Base-by-base conservation (phyloP, 2,329 filamentous ascomycete species). In the Monilinia polystroma region DNA sequence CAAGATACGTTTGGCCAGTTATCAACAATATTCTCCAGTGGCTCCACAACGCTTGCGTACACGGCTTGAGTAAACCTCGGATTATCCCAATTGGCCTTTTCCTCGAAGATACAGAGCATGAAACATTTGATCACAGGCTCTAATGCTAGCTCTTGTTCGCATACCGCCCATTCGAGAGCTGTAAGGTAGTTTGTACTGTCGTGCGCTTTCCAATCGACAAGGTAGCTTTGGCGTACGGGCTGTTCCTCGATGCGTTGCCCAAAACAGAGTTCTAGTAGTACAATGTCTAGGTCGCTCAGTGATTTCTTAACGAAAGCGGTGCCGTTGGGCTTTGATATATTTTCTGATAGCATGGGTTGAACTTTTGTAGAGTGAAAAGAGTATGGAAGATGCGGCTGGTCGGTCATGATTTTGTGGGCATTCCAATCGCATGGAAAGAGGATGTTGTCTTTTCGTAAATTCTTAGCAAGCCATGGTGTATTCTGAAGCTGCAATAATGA, bases 251-350 rank as follows among this genome's bases (percentile, higher is more conserved):
- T 71, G 3, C 69, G 11, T 63, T 73, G 53, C 2, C 72, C 71
- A 43, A 71, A 75, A 45, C 72, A 73, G 7, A 75, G 68, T 59
- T 75, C 74, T 1, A 74, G 70, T 1, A 75, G 65, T 5, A 74
- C 32, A 20, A 72, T 75, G 1, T 71, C 73, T 7, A 75, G 66
- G 41, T 68, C 62, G 4, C 16, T 64, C 7, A 74, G 64, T 52
- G 63, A 67, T 14, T 70, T 66, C 4, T 70, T 70, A 1, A 67
- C 55, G 8, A 56, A 45, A 38, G 66, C 56, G 5, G 66, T 64
- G 38, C 62, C 58, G 20, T 32, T 64, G 4, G 16, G 2, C 8
- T 29, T 54, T n/a, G 35, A 18, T 5, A 11, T 18, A 32, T 47
- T n/a, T 23, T 7, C 26, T 62, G 7, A 8, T 18, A 12, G 38